Conservation (phyloP, 129 eudicot genomes). For the Ambrosia trifida region DNA sequence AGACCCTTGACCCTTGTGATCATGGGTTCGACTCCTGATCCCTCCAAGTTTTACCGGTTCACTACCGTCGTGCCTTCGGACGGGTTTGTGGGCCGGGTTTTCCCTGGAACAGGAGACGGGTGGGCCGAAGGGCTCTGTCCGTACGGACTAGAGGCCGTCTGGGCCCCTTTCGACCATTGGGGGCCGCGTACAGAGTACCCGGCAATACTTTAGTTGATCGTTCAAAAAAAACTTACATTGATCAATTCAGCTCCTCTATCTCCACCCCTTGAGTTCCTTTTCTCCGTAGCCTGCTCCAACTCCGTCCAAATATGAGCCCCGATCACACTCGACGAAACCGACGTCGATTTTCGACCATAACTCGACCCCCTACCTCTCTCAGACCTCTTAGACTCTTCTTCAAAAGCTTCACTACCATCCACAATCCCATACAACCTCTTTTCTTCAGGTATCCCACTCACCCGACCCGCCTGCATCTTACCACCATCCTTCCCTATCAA, state of each 20-base stretch:
- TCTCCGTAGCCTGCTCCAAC: slow-evolving; percentile 42
- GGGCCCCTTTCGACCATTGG: no score
- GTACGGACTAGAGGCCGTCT: no score
- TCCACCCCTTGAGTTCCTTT: slow-evolving; percentile 26
- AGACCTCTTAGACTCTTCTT: slow-evolving; percentile 34
- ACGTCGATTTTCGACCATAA: slow-evolving; percentile 21
- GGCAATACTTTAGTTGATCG: no score
- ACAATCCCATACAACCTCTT: slow-evolving; percentile 11
- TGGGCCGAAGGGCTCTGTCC: no score
- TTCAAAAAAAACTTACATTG: no score
- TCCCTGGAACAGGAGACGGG: no score
- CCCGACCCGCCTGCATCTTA: slow-evolving; percentile 18
- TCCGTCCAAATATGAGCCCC: slow-evolving; percentile 54
- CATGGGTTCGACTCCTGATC: no score
- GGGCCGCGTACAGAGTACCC: no score
- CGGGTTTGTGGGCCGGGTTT: no score
- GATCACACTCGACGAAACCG: slow-evolving; percentile 32
- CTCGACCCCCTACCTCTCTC: slow-evolving; percentile 26
- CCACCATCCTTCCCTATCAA: slow-evolving; percentile 35
- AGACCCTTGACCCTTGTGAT: no score
- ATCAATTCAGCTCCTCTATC: slow-evolving; percentile 22
- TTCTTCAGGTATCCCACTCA: slow-evolving; percentile 32
- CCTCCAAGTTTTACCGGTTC: no score
- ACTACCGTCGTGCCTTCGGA: no score
- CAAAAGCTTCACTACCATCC: slow-evolving; percentile 21